These are phyloP conservation scores for Microsporum canis DNA, from an alignment of 2,329 filamentous ascomycete genomes.

Conservation along the genomic window DNA sequence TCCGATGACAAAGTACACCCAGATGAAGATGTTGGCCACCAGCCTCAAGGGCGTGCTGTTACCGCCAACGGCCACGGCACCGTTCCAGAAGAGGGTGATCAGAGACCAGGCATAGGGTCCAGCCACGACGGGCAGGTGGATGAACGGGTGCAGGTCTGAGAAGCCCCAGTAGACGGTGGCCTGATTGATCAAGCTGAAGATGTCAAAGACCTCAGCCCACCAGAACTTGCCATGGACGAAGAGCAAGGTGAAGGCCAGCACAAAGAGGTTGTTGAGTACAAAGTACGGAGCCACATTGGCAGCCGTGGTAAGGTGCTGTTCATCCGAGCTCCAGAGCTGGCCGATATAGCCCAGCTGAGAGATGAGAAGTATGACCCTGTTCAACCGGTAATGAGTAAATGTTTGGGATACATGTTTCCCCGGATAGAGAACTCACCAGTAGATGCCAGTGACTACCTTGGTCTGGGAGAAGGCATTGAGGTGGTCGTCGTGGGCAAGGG, in stretches of 20 bases:
- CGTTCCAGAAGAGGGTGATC: constrained; percentile 79
- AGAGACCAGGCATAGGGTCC: constrained; percentile 79
- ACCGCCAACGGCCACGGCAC: constrained; percentile 66
- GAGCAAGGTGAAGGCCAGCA: constrained; percentile 71
- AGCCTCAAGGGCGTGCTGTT: constrained; percentile 59
- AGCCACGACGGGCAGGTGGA: constrained; percentile 64
- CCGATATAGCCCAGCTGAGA: constrained; percentile 65
- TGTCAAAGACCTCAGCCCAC: constrained; percentile 62
- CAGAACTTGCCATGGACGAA: constrained; percentile 67
- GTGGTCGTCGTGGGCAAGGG: constrained; percentile 43
- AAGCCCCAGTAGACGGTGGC: constrained; percentile 70
- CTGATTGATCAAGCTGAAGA: constrained; percentile 75
- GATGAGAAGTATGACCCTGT: constrained; percentile 60
- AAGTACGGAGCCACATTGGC: constrained; percentile 74
- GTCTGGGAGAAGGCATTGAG: constrained; percentile 67
- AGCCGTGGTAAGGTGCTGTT: constrained; percentile 54
- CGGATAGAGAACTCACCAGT: constrained; percentile 49
- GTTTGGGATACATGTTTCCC: not conserved
- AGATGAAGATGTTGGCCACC: constrained; percentile 78
- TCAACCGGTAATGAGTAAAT: not conserved
- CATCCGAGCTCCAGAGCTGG: constrained; percentile 60
- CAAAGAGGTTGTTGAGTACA: constrained; percentile 72
- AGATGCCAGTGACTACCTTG: constrained; percentile 52
- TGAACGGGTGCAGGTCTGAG: constrained; percentile 56
- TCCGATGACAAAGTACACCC: constrained; percentile 68